A percentile compares a stretch with the other conserved stretches of the same genome.
phyloP scores from a whole-genome alignment of 441 rosid species.

The Aleurites moluccanus region DNA sequence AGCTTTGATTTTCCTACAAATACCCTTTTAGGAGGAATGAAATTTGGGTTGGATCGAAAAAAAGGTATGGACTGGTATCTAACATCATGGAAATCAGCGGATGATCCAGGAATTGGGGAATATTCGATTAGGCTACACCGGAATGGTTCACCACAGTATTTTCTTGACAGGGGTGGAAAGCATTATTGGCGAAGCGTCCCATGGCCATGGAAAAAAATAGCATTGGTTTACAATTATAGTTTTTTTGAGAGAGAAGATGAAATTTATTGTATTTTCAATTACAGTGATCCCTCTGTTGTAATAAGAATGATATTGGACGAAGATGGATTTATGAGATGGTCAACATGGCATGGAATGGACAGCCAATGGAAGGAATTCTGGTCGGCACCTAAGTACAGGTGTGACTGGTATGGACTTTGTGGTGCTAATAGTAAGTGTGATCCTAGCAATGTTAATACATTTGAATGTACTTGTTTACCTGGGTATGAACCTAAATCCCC shows the following conservation, averaged over 20 bases:
- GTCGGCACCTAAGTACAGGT: slow-evolving; percentile 18
- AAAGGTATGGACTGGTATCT: slow-evolving; percentile 16
- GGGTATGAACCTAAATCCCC: slow-evolving; percentile 26
- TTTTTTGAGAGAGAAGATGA: slow-evolving; percentile 25
- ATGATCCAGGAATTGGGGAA: slow-evolving; percentile 22
- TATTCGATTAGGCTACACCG: slow-evolving; percentile 5
- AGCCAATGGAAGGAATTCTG: slow-evolving; percentile 25
- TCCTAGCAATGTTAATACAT: not conserved
- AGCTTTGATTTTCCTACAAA: slow-evolving; percentile 29
- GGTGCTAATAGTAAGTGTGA: slow-evolving; percentile 34
- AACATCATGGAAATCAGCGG: slow-evolving; percentile 29
- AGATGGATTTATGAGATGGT: not conserved
- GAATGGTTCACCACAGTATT: slow-evolving; percentile 24
- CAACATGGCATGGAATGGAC: slow-evolving; percentile 22
- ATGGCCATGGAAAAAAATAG: slow-evolving; percentile 19
- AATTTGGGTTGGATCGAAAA: slow-evolving; percentile 1
- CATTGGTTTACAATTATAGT: not conserved
- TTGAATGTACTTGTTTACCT: slow-evolving; percentile 35
- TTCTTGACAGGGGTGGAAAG: slow-evolving; percentile 24
- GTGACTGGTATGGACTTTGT: slow-evolving; percentile 32
- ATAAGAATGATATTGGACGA: slow-evolving; percentile 18
- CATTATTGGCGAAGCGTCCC: slow-evolving; percentile 8
- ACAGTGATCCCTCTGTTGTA: slow-evolving; percentile 14
- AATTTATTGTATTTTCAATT: not conserved
- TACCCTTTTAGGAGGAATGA: slow-evolving; percentile 22